Percentiles rank a stretch among this genome's conserved stretches.
phyloP scores from a whole-genome alignment of 768 basidiomycete species.

The Lactarius vividus region DNA sequence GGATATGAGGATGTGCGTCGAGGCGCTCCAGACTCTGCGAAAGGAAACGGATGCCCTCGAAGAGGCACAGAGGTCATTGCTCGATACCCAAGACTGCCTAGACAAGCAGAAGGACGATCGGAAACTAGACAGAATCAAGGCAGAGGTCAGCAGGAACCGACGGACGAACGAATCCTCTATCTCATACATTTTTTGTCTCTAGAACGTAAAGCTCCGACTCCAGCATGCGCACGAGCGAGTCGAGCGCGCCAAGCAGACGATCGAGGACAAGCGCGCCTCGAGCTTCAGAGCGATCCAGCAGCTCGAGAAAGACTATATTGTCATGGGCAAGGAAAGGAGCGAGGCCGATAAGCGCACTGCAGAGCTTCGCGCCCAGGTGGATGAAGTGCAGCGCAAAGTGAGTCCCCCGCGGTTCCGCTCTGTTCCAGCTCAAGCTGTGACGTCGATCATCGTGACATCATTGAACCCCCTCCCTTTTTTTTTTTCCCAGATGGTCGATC shows the following conservation, averaged over 20 bases:
- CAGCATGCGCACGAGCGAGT: slow-evolving; percentile 85
- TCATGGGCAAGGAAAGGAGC: slow-evolving; percentile 71
- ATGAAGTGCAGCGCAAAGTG: slow-evolving; percentile 66
- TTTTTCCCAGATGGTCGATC: slow-evolving; percentile 66
- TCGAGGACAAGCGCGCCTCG: slow-evolving; percentile 74
- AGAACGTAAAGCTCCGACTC: slow-evolving; percentile 59
- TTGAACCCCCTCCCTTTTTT: too few relatives aligned
- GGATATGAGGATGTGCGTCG: slow-evolving; percentile 70
- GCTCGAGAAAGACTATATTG: slow-evolving; percentile 73
- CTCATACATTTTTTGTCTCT: not conserved
- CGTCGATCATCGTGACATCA: too few relatives aligned
- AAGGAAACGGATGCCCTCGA: slow-evolving; percentile 65
- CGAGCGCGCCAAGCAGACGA: slow-evolving; percentile 71
- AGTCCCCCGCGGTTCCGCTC: too few relatives aligned
- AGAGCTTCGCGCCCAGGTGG: slow-evolving; percentile 68
- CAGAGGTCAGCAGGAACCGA: slow-evolving; percentile 46
- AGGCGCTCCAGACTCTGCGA: slow-evolving; percentile 73
- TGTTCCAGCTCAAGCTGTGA: too few relatives aligned
- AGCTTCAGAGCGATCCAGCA: slow-evolving; percentile 72
- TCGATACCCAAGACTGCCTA: slow-evolving; percentile 63
- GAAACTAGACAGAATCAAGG: slow-evolving; percentile 62
- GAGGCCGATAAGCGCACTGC: slow-evolving; percentile 80
- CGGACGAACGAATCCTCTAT: not conserved
- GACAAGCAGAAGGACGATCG: slow-evolving; percentile 74
- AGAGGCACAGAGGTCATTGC: slow-evolving; percentile 61